Evolutionary conservation across 2,329 filamentous ascomycete species (phyloP).

Genomic region (Stagonosporopsis tanaceti): DNA sequence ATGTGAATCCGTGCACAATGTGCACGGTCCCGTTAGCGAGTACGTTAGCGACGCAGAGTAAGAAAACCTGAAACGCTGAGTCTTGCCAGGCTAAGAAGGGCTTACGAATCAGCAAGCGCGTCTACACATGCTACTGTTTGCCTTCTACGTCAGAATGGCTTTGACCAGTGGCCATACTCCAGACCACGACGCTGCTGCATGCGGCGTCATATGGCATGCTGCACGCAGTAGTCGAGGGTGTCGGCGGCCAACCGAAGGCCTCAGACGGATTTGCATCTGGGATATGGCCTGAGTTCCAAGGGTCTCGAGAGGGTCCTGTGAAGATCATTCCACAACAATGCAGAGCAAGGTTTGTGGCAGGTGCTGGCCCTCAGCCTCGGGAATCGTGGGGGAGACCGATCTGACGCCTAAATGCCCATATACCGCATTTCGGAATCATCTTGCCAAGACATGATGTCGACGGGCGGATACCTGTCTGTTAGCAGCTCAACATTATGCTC

Average conservation of each 20-base stretch:
- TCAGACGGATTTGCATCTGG: neutral
- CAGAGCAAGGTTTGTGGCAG: slow-evolving; percentile 31
- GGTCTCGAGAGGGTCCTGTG: slow-evolving; percentile 7
- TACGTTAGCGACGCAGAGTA: slow-evolving; percentile 16
- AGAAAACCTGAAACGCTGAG: slow-evolving; percentile 39
- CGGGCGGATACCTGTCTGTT: slow-evolving; percentile 26
- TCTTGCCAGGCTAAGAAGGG: slow-evolving; percentile 28
- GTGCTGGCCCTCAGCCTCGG: slow-evolving; percentile 45
- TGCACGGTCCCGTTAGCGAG: too few relatives aligned
- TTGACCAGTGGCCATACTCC: slow-evolving; percentile 6
- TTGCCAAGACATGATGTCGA: slow-evolving; percentile 26
- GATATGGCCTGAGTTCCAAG: neutral
- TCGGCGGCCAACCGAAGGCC: slow-evolving; percentile 4
- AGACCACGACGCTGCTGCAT: slow-evolving; percentile 4
- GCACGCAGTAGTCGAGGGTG: slow-evolving; percentile 4
- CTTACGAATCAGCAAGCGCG: slow-evolving; percentile 46
- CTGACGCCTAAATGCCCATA: slow-evolving; percentile 38
- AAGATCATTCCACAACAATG: slow-evolving; percentile 9
- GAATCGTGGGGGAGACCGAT: slow-evolving; percentile 32
- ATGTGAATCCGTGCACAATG: too few relatives aligned
- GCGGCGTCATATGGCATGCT: slow-evolving; percentile 15
- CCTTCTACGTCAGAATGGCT: slow-evolving; percentile 15
- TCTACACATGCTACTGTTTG: slow-evolving; percentile 16
- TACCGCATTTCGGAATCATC: slow-evolving; percentile 29
- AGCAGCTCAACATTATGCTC: slow-evolving; percentile 32